Base-by-base conservation (phyloP, 202 grass and related monocot genomes). In the Schoenoplectus tabernaemontani region DNA sequence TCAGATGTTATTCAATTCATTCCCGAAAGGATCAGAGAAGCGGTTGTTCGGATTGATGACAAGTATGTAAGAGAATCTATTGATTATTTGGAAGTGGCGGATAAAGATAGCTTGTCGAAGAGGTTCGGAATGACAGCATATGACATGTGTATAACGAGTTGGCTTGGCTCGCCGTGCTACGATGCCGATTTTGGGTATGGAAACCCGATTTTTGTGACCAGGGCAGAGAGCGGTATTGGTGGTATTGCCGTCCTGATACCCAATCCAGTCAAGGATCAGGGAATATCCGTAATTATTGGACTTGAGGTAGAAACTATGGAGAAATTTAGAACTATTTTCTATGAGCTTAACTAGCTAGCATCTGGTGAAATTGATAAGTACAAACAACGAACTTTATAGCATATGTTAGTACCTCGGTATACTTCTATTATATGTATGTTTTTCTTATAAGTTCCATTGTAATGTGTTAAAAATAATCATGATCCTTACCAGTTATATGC, bases 151-250 rank as follows among this genome's bases (percentile, higher is more conserved):
- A 38, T 80, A 36, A 63, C 65, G 3, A 85, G 83, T 58, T 88
- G 86, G 86, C 78, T 82, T 43, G 43, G 57, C 3, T 37, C 83
- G 32, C 57, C 5, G n/a, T 63, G 41, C 26, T 84, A 81, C 33
- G 82, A 81, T 38, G 82, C 82, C 0, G 60, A 88, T 68, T 88
- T 88, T n/a, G 86, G 86, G 46, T 88, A 82, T 47, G 86, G 86
- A n/a, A 30, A 59, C n/a, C 83, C 83, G 12, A 23, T 33, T 19
- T 79, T 57, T 36, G 26, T 80, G 51, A 23, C 64, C 0, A 11
- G 20, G 6, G 64, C 83, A 0, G 51, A 80, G 3, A 34, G 41
- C 1, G 30, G 24, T 19, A 2, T 30, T 47, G 11, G 62, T 39
- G 83, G 83, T 34, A 41, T 72, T 13, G 76, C 64, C 0, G 39